phyloP scores from a whole-genome alignment of 2,329 filamentous ascomycete species.

The Stagonosporopsis rhizophila region DNA sequence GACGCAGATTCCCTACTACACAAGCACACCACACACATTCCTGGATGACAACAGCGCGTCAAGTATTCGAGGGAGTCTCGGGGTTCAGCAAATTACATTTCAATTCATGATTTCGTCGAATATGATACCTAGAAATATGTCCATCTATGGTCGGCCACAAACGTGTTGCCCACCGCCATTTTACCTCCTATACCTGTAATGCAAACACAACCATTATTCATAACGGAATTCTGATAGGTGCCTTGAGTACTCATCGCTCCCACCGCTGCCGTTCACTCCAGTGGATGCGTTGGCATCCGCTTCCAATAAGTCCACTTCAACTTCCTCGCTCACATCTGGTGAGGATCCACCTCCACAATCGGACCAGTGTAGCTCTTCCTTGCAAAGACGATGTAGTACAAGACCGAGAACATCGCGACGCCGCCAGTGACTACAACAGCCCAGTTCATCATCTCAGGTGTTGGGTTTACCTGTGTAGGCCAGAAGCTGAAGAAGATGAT shows the following conservation, averaged over 20 bases:
- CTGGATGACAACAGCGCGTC: not conserved
- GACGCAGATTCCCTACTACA: not conserved
- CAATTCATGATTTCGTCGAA: constrained; percentile 9
- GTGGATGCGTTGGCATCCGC: not conserved
- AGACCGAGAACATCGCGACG: constrained; percentile 39
- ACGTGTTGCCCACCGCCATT: not conserved
- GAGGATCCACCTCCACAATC: constrained; percentile 42
- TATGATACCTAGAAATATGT: constrained; percentile 5
- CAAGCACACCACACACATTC: not conserved
- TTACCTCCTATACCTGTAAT: constrained; percentile 5
- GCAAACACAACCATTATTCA: not conserved
- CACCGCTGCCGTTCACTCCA: not conserved
- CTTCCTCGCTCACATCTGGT: constrained; percentile 20
- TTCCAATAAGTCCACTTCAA: not conserved
- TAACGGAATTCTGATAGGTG: not conserved
- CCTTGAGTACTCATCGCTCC: not conserved
- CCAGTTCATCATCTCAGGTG: constrained; percentile 42
- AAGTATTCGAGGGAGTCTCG: not conserved
- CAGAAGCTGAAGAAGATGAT: constrained; percentile 49
- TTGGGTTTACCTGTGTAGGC: constrained; percentile 31
- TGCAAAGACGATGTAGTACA: constrained; percentile 42
- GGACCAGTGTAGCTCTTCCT: constrained; percentile 43
- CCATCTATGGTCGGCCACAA: constrained; percentile 7
- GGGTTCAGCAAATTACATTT: not conserved
- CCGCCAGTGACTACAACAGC: constrained; percentile 42